Evolutionary conservation across 768 basidiomycete genomes (phyloP).

Genomic region (Xerocomellus dryophilus): DNA sequence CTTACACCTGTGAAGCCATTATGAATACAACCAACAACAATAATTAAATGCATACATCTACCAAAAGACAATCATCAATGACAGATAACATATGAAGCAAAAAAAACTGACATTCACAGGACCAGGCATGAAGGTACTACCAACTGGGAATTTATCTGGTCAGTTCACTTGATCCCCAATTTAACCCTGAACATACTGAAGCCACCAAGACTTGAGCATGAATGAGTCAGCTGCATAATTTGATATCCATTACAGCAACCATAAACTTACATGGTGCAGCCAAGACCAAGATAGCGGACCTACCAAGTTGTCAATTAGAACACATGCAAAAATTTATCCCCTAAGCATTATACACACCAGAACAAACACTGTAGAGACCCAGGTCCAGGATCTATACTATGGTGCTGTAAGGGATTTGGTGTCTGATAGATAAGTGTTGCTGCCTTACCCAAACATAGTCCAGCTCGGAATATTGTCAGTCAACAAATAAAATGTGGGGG

Average conservation of each 20-base stretch:
- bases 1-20: slow-evolving; percentile 3
- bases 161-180: neutral
- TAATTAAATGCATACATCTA: neutral
- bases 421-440: neutral
- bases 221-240: neutral
- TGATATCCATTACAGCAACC: too few relatives aligned
- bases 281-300: slow-evolving; percentile 5
- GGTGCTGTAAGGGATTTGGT: neutral
- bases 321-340: neutral
- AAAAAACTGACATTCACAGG: neutral
- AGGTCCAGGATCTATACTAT: neutral
- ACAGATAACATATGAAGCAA: too few relatives aligned
- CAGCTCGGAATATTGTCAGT: neutral
- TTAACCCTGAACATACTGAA: neutral
- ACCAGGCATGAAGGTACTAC: neutral
- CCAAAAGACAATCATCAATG: too few relatives aligned
- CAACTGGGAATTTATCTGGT: neutral
- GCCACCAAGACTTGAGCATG: neutral
- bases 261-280: neutral
- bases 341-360: neutral
- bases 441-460: slow-evolving; percentile 12
- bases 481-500: too few relatives aligned
- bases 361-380: slow-evolving; percentile 6
- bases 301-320: neutral
- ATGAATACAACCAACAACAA: too few relatives aligned